Evolutionary conservation across 2,329 filamentous ascomycete species (phyloP), one percentile per base, ranked within the genome.

Genomic region (Epichloe typhina): DNA sequence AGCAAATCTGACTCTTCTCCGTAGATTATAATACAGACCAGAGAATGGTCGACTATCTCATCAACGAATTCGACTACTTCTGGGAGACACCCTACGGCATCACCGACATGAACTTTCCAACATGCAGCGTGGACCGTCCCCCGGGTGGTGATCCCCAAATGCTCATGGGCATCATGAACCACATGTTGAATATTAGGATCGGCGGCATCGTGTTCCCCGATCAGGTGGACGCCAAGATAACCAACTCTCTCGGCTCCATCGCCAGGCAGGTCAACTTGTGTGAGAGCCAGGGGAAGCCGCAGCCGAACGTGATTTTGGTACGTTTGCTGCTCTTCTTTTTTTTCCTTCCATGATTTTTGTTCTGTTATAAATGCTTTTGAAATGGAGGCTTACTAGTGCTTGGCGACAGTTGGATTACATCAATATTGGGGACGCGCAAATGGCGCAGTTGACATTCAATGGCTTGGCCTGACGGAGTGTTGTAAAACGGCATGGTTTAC

Each of bases 31-130:
- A 74, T 47, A 63, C 71, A 52, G 70, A 80, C 54, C 69, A 67
- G 1, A 64, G 59, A 35, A 62, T 69, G 47, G 74, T 79, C n/a
- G 70, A 77, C 26, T 86, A 82, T 60, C 78, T 86, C 50, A 70
- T 84, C 50, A 71, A 77, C 61, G 75, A 85, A 61, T 86, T 82
- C 60, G 66, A 69, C 23, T 80, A 80, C 65, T 76, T 84, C 56
- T 89, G 84, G 70, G 86, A 91, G 63, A 91, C 84, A 43, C 72
- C 77, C 0, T 90, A 76, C 66, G 80, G 85, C 55, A 79, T 82
- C 54, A 77, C 74, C 1, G 68, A 76, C 47, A 65, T 74, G 0
- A 70, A 69, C 15, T 82, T 85, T 59, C 80, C 80, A 59, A 76
- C 75, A 41, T 91, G 86, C 67, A 69, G 69, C 11, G 72, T 86